Base-by-base conservation (phyloP, 148 eudicot species). In the Vaccinium darrowii region DNA sequence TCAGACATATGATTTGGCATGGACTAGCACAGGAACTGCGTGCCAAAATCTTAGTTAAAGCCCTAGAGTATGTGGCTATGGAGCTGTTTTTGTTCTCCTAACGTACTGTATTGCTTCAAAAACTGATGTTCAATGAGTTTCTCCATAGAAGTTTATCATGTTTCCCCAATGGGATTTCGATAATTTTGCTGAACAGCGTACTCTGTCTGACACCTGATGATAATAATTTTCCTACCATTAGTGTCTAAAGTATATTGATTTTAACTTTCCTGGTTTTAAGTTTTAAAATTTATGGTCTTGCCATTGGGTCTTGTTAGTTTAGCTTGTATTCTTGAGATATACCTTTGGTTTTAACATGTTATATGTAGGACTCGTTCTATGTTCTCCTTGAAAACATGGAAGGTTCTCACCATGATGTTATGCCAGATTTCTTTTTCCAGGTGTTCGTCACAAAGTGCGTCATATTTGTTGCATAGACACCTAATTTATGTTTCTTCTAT, bases 321-420 rank as follows among this genome's bases (percentile, higher is more conserved):
- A 10, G 81, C 54, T 5, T 79, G 30, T 53, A 16, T 30, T 16
- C 63, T 75, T 36, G 8, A 30, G 16, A 36, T 21, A 50, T 58
- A 7, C 9, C 27, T 49, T 36, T 75, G 47, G 18, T 74, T 30
- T 56, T n/a, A 19, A 83, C 76, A n/a, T 6, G 0, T 14, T 33
- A 14, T 18, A 6, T 83, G 11, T 85, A 8, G 43, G 54, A 33
- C 58, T 81, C 74, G 72, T 39, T 80, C 47, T 81, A 67, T 83
- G 81, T 86, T 63, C 76, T 80, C 47, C 18, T 36, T 5, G 52
- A 51, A 15, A 56, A 51, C 50, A 19, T 63, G 51, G 71, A 78
- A 65, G 30, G 76, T 62, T 65, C 51, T 65, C 52, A 27, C 21
- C 15, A 18, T 56, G 19, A 13, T 33, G 27, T 83, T 18, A 75